Evolutionary conservation across 2,329 filamentous ascomycete genomes (phyloP), one percentile per base, ranked within the genome.

Genomic region (Colletotrichum sublineola): DNA sequence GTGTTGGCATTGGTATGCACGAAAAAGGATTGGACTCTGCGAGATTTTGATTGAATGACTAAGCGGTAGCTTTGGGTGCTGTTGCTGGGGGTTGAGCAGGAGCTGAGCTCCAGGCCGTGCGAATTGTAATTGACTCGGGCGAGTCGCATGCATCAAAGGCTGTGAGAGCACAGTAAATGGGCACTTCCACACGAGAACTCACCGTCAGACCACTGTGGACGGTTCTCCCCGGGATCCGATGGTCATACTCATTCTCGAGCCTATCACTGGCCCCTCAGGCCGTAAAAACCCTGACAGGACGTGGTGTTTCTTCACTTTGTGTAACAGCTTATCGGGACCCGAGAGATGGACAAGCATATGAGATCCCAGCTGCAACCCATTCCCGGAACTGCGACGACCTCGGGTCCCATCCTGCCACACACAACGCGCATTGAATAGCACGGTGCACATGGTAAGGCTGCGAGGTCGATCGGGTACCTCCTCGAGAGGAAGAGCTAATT

Each of bases 21-120:
- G 72, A 75, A 68, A 70, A 69, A 70, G 69, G 68, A 75, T 75
- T 75, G 74, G 72, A 72, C 74, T 68, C 71, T 75, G 73, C 72
- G 72, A 72, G 68, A 69, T 68, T 75, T 68, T 75, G 73, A 67
- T 73, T 71, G 68, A 73, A 73, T 75, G 75, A 75, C 74, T 75
- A 75, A 76, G 74, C 72, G 20, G 50, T 48, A 71, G 68, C 63
- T 71, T 44, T 36, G 29, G 48, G 44, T 57, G 62, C 44, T 67
- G 44, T 50, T 73, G 52, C 55, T 31, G 31, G 56, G 56, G 20
- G 52, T 36, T 38, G 50, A 29, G 33, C 15, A 29, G 46, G 36
- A 67, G 71, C 58, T 71, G 20, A 74, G 68, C 71, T 74, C 74
- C 74, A 74, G 68, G 33, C 74, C 40, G 74, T 75, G 68, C 52